A percentile compares a stretch with the other conserved stretches of the same genome.
phyloP scores from a whole-genome alignment of 192 early-diverging fungal genomes.

The Coemansia sp. region DNA sequence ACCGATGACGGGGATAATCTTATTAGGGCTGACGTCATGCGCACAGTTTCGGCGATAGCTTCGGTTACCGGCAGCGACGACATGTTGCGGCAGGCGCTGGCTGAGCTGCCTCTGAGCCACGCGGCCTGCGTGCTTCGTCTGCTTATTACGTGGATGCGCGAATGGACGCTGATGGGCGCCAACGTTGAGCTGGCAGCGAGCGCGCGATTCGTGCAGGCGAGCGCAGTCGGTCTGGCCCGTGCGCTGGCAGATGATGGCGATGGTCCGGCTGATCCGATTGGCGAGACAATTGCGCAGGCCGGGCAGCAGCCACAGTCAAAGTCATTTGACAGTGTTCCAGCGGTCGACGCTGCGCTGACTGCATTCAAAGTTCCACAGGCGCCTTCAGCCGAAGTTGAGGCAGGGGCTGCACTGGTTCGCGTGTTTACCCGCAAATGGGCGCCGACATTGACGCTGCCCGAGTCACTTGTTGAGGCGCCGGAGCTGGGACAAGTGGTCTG shows the following conservation, averaged over 20 bases:
- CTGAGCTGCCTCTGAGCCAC: slow-evolving; percentile 30
- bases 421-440: slow-evolving; percentile 44
- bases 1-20: not conserved
- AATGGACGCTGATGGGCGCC: slow-evolving; percentile 33
- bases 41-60: slow-evolving; percentile 30
- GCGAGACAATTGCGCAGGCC: slow-evolving; percentile 14
- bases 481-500: slow-evolving; percentile 31
- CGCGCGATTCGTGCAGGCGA: slow-evolving; percentile 18
- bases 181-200: slow-evolving; percentile 50
- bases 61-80: slow-evolving; percentile 29
- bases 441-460: slow-evolving; percentile 32
- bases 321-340: slow-evolving; percentile 19
- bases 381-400: not conserved
- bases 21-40: slow-evolving; percentile 26
- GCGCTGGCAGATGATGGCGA: not conserved
- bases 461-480: slow-evolving; percentile 24
- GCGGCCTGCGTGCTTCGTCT: slow-evolving; percentile 42
- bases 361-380: slow-evolving; percentile 22
- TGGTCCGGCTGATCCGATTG: not conserved
- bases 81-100: slow-evolving; percentile 38
- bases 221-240: not conserved
- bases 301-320: not conserved
- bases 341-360: slow-evolving; percentile 36
- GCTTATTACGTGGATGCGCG: slow-evolving; percentile 36
- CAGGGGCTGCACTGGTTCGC: slow-evolving; percentile 17